Evolutionary conservation across 495 filamentous ascomycete species (phyloP).

Genomic region (Sabuloglossum arenarium): DNA sequence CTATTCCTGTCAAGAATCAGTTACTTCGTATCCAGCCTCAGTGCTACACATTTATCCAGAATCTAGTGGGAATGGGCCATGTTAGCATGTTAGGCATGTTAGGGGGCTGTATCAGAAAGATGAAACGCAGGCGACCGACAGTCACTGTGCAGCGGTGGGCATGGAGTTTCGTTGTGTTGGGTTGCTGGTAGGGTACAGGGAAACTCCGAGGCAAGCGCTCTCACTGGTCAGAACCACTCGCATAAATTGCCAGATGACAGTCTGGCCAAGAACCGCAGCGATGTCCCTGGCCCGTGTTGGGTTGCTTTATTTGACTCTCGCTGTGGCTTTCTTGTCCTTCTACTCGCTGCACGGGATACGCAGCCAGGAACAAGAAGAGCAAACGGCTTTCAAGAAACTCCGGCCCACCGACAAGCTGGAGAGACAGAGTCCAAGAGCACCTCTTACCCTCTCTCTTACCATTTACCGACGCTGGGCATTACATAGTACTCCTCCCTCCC

Average conservation of each 20-base stretch:
- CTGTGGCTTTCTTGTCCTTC: not conserved
- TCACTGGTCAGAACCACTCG: slow-evolving; percentile 1
- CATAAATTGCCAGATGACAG: not conserved
- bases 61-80: not conserved
- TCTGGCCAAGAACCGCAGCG: not conserved
- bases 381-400: too few species aligned
- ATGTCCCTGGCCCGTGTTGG: not conserved
- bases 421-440: too few species aligned
- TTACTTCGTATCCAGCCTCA: not conserved
- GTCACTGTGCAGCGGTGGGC: not conserved
- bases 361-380: not conserved
- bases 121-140: slow-evolving; percentile 1
- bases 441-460: too few species aligned
- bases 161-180: not conserved
- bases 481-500: too few species aligned
- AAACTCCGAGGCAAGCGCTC: not conserved
- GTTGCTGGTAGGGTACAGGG: not conserved
- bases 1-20: not conserved
- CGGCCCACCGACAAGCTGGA: too few species aligned
- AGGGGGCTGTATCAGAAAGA: slow-evolving; percentile 2
- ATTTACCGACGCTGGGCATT: too few species aligned
- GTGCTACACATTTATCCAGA: not conserved
- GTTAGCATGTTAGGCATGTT: too few species aligned
- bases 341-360: not conserved
- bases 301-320: not conserved